phyloP scores from a whole-genome alignment of 2,329 filamentous ascomycete genomes.

The Fusarium papillatum region DNA sequence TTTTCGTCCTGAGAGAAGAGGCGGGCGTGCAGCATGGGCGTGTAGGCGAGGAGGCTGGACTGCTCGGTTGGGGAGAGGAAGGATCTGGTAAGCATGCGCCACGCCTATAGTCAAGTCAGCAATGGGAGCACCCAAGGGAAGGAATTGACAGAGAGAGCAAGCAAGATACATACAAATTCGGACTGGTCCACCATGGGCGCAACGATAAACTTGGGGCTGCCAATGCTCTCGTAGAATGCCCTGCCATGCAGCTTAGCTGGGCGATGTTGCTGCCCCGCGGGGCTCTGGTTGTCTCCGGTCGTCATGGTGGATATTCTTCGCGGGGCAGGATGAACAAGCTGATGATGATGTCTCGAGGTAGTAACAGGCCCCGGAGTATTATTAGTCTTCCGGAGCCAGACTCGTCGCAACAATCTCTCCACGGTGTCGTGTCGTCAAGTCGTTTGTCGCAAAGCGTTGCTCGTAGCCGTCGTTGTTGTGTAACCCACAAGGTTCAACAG shows the following conservation, averaged over 20 bases:
- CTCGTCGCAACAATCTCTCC: conserved; percentile 35
- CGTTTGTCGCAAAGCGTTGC: conserved; percentile 11
- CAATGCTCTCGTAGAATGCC: conserved; percentile 95
- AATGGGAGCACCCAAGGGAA: neutral
- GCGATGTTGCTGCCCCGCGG: conserved; percentile 37
- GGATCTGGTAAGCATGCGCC: conserved; percentile 95
- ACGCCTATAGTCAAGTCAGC: conserved; percentile 73
- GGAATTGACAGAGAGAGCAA: neutral
- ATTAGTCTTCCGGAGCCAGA: conserved; percentile 38
- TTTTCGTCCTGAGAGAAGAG: conserved; percentile 83
- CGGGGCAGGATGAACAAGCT: neutral
- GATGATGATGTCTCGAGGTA: conserved; percentile 1
- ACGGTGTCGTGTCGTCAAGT: conserved; percentile 33
- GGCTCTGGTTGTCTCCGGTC: conserved; percentile 30
- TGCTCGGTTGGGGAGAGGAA: conserved; percentile 80
- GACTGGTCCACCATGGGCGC: conserved; percentile 99
- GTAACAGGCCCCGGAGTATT: conserved; percentile 34
- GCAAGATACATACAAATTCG: conserved; percentile 81
- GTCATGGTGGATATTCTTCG: conserved; percentile 50
- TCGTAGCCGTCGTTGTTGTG: neutral
- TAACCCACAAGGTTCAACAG: neutral
- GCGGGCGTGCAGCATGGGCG: conserved; percentile 96
- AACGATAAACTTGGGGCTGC: conserved; percentile 89
- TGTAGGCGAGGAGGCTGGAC: conserved; percentile 84
- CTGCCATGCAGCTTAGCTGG: conserved; percentile 80